These are phyloP conservation scores for Arabidopsis hybrid DNA, from an alignment of 441 rosid genomes.

Conservation along the genomic window DNA sequence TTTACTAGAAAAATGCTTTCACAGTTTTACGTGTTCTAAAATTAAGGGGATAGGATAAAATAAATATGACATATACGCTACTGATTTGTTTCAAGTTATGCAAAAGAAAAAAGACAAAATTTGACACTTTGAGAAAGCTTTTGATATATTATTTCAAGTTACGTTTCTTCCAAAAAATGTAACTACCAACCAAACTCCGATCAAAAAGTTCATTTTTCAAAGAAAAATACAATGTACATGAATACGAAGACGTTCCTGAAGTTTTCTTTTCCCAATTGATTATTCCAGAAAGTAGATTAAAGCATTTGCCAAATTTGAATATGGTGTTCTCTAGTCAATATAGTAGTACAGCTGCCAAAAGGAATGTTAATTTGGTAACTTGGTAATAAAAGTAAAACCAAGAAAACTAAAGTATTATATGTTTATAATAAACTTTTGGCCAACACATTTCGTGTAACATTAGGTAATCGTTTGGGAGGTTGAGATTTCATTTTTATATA, in stretches of 20 bases:
- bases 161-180: no score
- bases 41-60: no score
- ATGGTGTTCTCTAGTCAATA: neutral
- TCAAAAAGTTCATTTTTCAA: neutral
- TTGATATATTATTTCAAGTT: no score
- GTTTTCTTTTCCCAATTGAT: neutral
- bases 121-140: no score
- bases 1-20: neutral
- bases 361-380: neutral
- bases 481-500: neutral
- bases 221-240: neutral
- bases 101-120: no score
- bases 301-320: slow-evolving; percentile 13
- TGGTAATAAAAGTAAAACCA: slow-evolving; percentile 7
- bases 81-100: no score
- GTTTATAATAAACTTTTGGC: slow-evolving; percentile 12
- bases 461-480: slow-evolving; percentile 15
- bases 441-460: slow-evolving; percentile 24
- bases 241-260: neutral
- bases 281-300: neutral
- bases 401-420: neutral
- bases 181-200: neutral
- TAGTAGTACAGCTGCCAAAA: slow-evolving; percentile 1
- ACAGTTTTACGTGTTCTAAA: neutral
- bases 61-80: no score